These are phyloP conservation scores for Betula pendula DNA, from an alignment of 306 rosid genomes.

Conservation along the genomic window DNA sequence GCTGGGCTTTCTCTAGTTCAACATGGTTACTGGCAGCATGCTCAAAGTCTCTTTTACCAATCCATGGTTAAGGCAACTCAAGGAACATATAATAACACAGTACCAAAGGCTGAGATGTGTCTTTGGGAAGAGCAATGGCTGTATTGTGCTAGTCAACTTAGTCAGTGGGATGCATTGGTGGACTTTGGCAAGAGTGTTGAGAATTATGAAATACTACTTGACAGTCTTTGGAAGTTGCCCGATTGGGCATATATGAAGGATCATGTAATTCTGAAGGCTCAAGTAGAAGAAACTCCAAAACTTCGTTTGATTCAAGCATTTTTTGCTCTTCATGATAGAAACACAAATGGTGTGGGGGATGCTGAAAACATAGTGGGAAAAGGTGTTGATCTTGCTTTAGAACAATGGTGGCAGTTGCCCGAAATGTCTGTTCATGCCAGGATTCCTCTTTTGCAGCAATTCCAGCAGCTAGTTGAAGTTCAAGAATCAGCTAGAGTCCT, in stretches of 20 bases:
- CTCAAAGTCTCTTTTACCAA: slow-evolving; percentile 97
- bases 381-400: slow-evolving; percentile 94
- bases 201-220: slow-evolving; percentile 91
- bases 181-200: slow-evolving; percentile 96
- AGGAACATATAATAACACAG: slow-evolving; percentile 91
- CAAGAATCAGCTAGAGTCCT: slow-evolving; percentile 85
- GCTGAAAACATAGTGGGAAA: slow-evolving; percentile 87
- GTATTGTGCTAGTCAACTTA: slow-evolving; percentile 86
- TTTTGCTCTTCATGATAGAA: slow-evolving; percentile 88
- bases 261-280: slow-evolving; percentile 92
- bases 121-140: slow-evolving; percentile 99
- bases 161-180: slow-evolving; percentile 96
- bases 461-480: slow-evolving; percentile 98
- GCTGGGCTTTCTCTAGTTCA: slow-evolving; percentile 98
- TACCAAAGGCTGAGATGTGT: slow-evolving; percentile 99
- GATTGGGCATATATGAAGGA: slow-evolving; percentile 97
- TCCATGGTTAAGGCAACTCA: slow-evolving; percentile 99
- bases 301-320: slow-evolving; percentile 87
- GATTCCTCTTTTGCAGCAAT: slow-evolving; percentile 96
- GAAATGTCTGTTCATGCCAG: slow-evolving; percentile 97
- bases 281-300: slow-evolving; percentile 97
- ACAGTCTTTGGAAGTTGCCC: slow-evolving; percentile 94
- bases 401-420: slow-evolving; percentile 99
- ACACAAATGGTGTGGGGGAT: slow-evolving; percentile 82
- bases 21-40: slow-evolving; percentile 99